Conservation (phyloP, 2,329 filamentous ascomycete species). For the Arthrobotrys musiformis region DNA sequence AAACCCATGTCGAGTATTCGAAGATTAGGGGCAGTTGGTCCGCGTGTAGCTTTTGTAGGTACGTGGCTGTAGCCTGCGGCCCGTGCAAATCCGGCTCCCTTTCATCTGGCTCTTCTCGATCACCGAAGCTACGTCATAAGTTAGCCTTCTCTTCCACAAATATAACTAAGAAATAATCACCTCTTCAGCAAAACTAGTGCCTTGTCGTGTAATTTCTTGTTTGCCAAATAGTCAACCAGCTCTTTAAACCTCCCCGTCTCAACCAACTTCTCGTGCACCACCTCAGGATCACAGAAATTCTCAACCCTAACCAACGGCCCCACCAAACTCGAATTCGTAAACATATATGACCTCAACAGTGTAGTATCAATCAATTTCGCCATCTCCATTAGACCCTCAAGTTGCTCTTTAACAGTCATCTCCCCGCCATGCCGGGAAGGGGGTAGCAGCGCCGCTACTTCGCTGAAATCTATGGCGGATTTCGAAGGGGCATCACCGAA, state of each 20-base stretch:
- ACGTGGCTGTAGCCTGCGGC: constrained; percentile 83
- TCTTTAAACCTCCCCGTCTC: constrained; percentile 90
- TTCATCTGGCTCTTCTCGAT: constrained; percentile 59
- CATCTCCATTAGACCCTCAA: constrained; percentile 76
- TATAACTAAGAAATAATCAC: constrained; percentile 62
- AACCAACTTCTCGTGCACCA: constrained; percentile 91
- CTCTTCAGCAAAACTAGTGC: constrained; percentile 83
- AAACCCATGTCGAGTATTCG: constrained; percentile 89
- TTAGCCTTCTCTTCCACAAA: neutral
- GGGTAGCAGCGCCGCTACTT: constrained; percentile 51
- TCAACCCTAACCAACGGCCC: constrained; percentile 92
- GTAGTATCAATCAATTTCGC: constrained; percentile 92
- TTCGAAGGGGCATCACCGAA: constrained; percentile 22
- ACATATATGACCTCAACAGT: constrained; percentile 94
- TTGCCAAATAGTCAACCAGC: constrained; percentile 96
- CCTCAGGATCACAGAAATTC: constrained; percentile 95
- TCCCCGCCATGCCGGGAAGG: constrained; percentile 61
- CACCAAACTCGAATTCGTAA: constrained; percentile 83
- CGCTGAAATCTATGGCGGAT: constrained; percentile 37
- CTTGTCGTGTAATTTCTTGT: constrained; percentile 89
- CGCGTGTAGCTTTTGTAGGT: constrained; percentile 87
- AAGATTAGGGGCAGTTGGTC: constrained; percentile 90
- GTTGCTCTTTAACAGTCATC: constrained; percentile 68
- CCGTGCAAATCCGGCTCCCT: constrained; percentile 73
- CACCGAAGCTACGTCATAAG: constrained; percentile 56